phyloP scores from a whole-genome alignment of 2,329 filamentous ascomycete genomes.

The Canariomyces notabilis region DNA sequence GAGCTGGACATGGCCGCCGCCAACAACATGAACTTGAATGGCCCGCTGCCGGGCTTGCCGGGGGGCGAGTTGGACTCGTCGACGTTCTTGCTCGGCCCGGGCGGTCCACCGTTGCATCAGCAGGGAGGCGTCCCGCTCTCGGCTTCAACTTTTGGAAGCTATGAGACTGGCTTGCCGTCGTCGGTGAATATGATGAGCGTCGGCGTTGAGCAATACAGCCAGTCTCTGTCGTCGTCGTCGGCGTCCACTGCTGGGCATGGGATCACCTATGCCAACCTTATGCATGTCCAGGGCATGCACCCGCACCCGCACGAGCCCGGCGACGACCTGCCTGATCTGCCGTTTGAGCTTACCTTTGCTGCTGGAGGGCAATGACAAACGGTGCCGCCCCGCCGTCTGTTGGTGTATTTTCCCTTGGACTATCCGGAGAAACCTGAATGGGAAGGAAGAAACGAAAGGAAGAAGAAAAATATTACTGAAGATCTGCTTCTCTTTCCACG shows the following conservation, averaged over 20 bases:
- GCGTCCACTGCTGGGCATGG: too few relatives aligned
- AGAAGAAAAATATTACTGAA: background rate
- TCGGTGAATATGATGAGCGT: constrained; percentile 19
- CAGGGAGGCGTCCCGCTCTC: too few relatives aligned
- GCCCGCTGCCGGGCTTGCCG: too few relatives aligned
- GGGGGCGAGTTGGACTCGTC: constrained; percentile 15
- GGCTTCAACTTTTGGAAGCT: too few relatives aligned
- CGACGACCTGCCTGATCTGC: constrained; percentile 21
- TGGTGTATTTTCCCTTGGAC: background rate
- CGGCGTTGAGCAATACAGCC: constrained; percentile 21
- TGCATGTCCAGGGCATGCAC: background rate
- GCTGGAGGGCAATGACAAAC: background rate
- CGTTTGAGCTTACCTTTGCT: constrained; percentile 10
- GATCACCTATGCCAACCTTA: constrained; percentile 15
- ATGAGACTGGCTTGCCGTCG: too few relatives aligned
- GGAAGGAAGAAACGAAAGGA: background rate
- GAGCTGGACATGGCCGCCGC: constrained; percentile 16
- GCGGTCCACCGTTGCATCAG: too few relatives aligned
- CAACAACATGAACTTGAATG: too few relatives aligned
- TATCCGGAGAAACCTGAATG: background rate
- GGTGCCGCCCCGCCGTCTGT: background rate
- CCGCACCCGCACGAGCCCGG: too few relatives aligned
- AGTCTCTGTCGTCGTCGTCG: too few relatives aligned
- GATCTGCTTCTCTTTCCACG: background rate
- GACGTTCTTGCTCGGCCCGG: too few relatives aligned